Conservation (phyloP, 257 asterid species). For the Craterostigma plantagineum region DNA sequence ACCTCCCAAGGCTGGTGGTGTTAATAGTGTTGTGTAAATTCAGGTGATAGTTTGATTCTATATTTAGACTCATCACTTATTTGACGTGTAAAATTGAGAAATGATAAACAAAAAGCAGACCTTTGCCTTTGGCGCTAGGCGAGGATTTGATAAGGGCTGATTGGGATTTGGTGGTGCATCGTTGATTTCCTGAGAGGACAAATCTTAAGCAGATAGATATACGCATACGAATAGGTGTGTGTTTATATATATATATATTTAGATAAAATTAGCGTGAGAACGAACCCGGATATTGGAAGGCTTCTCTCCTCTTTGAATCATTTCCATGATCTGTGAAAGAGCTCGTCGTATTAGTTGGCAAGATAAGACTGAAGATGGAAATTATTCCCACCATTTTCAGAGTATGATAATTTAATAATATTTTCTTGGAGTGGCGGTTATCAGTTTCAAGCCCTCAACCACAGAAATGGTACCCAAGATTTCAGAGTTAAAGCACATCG, state of each 20-base stretch:
- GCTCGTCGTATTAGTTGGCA: constrained; percentile 4
- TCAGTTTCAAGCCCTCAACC: too few relatives aligned
- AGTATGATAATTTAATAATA: too few relatives aligned
- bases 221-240: constrained; percentile 1
- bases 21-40: constrained; percentile 5
- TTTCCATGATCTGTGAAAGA: constrained; percentile 62
- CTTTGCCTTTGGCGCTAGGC: constrained; percentile 61
- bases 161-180: constrained; percentile 93
- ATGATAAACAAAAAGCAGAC: constrained; percentile 18
- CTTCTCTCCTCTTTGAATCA: constrained; percentile 90
- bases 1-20: constrained; percentile 79
- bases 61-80: too few relatives aligned
- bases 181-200: constrained; percentile 51
- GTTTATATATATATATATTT: too few relatives aligned
- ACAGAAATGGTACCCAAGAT: too few relatives aligned
- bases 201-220: constrained; percentile 2
- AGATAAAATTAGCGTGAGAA: constrained; percentile 7
- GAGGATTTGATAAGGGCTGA: constrained; percentile 67
- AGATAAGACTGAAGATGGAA: background rate
- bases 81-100: too few relatives aligned
- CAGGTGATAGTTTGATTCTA: too few relatives aligned
- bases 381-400: too few relatives aligned
- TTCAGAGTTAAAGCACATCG: too few relatives aligned
- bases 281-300: constrained; percentile 80
- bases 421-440: too few relatives aligned